Conservation (phyloP, 2,329 filamentous ascomycete species). For the Eutypa lata region DNA sequence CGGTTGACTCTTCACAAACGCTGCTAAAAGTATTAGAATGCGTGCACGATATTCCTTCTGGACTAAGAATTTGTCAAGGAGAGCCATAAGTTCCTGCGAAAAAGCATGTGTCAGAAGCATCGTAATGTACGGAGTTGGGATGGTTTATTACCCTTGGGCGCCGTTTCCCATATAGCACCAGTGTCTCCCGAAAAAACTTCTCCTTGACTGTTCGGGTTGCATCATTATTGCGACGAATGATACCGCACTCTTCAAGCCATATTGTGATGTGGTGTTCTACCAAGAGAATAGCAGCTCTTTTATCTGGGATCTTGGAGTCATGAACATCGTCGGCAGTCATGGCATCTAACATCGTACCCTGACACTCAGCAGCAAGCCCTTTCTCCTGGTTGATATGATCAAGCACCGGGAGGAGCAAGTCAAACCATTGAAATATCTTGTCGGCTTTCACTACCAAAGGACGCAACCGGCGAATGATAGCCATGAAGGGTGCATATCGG, state of each 20-base stretch:
- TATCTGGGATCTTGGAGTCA: constrained; percentile 39
- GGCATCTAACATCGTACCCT: constrained; percentile 62
- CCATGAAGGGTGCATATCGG: constrained; percentile 65
- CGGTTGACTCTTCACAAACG: constrained; percentile 73
- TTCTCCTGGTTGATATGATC: constrained; percentile 59
- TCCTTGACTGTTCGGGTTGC: constrained; percentile 43
- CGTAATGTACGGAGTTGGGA: constrained; percentile 2
- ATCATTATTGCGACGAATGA: constrained; percentile 33
- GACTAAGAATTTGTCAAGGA: constrained; percentile 64
- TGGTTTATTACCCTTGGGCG: constrained; percentile 53
- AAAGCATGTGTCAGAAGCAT: constrained; percentile 18
- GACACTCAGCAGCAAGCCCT: constrained; percentile 60
- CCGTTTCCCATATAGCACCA: constrained; percentile 63
- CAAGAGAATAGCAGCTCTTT: constrained; percentile 35
- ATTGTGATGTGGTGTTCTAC: constrained; percentile 50
- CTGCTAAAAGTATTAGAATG: constrained; percentile 64
- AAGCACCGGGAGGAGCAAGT: constrained; percentile 55
- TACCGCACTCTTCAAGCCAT: constrained; percentile 51
- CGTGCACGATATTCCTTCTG: constrained; percentile 62
- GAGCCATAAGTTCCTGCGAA: constrained; percentile 60
- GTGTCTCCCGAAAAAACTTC: constrained; percentile 46
- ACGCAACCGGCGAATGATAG: constrained; percentile 61
- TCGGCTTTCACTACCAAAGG: constrained; percentile 61
- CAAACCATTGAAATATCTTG: constrained; percentile 70
- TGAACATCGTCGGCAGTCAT: constrained; percentile 61